Evolutionary conservation across 345 rosid species (phyloP).

Genomic region (Carallia pectinifolia): DNA sequence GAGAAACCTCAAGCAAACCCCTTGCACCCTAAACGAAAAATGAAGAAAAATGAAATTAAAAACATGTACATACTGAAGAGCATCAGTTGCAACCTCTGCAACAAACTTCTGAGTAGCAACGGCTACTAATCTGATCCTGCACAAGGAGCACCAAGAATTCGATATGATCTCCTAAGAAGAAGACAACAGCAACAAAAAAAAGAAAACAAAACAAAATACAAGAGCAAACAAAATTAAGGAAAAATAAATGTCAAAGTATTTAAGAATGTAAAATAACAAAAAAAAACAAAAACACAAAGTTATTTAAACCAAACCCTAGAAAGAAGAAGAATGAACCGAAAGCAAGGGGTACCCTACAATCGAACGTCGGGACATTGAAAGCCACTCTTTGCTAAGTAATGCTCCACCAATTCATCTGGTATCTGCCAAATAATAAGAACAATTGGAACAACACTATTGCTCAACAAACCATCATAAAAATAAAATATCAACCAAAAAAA

Average conservation of each 20-base stretch:
- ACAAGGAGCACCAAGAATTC: slow-evolving; percentile 9
- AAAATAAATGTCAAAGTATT: not conserved
- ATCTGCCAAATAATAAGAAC: slow-evolving; percentile 41
- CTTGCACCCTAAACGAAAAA: too few relatives aligned
- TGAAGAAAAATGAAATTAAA: not conserved
- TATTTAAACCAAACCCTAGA: not conserved
- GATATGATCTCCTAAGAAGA: too few relatives aligned
- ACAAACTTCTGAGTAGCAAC: slow-evolving; percentile 97
- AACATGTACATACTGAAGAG: slow-evolving; percentile 61
- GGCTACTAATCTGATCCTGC: slow-evolving; percentile 85
- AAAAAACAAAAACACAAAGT: not conserved
- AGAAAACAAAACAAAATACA: not conserved
- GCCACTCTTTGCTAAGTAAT: slow-evolving; percentile 93
- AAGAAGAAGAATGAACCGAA: not conserved
- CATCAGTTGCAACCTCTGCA: slow-evolving; percentile 86
- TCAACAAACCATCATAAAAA: not conserved
- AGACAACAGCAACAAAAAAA: not conserved
- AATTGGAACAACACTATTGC: slow-evolving; percentile 1
- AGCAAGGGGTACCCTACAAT: slow-evolving; percentile 68
- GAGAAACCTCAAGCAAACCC: too few relatives aligned
- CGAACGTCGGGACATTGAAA: slow-evolving; percentile 95
- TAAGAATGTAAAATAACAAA: not conserved
- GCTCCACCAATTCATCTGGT: slow-evolving; percentile 95
- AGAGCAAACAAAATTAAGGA: not conserved
- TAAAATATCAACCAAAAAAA: not conserved